Base-by-base conservation (phyloP, 306 rosid genomes). In the Senna tora region DNA sequence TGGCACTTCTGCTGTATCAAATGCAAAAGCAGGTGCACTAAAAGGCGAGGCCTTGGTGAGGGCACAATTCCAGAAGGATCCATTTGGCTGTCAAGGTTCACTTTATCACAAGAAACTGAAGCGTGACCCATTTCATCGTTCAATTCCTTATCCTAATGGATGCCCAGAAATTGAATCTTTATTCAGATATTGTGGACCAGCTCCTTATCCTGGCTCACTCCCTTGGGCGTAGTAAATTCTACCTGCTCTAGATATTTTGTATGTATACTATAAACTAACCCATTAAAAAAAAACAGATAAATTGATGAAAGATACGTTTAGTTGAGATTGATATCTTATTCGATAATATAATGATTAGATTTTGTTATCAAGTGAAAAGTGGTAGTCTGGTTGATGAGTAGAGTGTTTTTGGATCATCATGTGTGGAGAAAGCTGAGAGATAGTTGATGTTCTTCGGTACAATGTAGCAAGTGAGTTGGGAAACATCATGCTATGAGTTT, bases 121-220 rank as follows among this genome's bases (percentile, higher is more conserved):
- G 74, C 96, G 97, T 3, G 96, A 94, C 72, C 97, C 97, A 5
- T 94, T 91, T 75, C 99, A 91, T 75, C 84, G 97, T 5, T 77
- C 96, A 6, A 91, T 94, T 73, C 99, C 99, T 32, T 94, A 94
- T 59, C 99, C 97, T 2, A 84, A 75, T 45, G 94, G 97, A 0
- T 93, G 98, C 52, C 94, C 96, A n/a, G 97, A 95, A 87, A 89
- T 95, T 75, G 83, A 85, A 55, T 82, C 85, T 59, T 86, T 95
- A 60, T 95, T 95, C 86, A 89, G 84, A 88, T 89, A 88, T 61
- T 94, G 97, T 58, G 96, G 92, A 54, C 62, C 85, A 20, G 78
- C 83, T 77, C 93, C 96, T 65, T 91, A 73, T 77, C 87, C 96
- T 2, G 88, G 86, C 39, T 75, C 82, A 52, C 88, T 89, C 64